Base-by-base conservation (phyloP, 2,329 filamentous ascomycete genomes). In the Trichophyton mentagrophytes region DNA sequence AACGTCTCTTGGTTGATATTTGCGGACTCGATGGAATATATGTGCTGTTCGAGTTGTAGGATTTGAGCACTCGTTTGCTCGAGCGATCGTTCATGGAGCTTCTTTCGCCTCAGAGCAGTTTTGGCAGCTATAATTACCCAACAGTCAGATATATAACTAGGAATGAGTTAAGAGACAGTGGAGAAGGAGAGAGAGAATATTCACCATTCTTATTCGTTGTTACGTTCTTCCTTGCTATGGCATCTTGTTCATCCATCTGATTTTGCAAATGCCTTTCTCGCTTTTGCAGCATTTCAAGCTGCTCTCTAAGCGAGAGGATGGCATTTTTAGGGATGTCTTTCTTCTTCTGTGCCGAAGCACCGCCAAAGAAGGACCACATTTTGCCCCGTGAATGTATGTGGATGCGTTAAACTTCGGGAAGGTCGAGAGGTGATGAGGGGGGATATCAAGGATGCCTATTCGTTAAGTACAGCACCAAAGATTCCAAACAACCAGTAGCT, bases 1-100 rank as follows among this genome's bases (percentile, higher is more conserved):
- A 97, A 80, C 11, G 93, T 99, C 80, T 96, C 91, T 77, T 92
- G 86, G 80, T 99, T 99, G 79, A 99, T 96, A 74, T 97, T 99
- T 64, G 93, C 93, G 56, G 91, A 90, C 76, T 99, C 93, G 78
- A 99, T 97, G 63, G 89, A 87, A 74, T 93, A 93, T 71, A 97
- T 95, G 74, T 99, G 90, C 71, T 91, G 88, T 74, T 99, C 93
- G 51, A 99, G 81, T 22, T 93, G 95, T 68, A 85, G 84, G 70
- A 97, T 95, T 77, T 97, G 92, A 36, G 87, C 84, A 62, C 84
- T 82, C 1, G 92, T 97, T 77, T 96, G 91, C 67, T 96, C 90
- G 62, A 96, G 83, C 61, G 89, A 89, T 74, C 91, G 87, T 75
- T 97, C 90, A 70, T 93, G 89, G 67, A 85, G 82, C 83, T 99